phyloP scores from a whole-genome alignment of 768 basidiomycete genomes.

The Mycena venus region DNA sequence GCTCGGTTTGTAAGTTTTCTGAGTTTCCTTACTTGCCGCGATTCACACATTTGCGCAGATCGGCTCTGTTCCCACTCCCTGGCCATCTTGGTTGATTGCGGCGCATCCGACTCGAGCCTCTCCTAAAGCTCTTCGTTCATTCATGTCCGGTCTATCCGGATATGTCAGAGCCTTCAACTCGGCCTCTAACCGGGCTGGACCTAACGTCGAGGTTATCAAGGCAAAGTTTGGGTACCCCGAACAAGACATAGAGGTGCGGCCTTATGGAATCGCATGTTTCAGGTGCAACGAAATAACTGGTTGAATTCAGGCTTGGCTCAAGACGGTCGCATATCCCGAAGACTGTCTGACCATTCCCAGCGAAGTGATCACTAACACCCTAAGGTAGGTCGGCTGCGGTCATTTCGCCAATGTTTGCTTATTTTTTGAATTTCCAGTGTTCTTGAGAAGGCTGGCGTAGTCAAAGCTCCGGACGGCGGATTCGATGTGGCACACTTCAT shows the following conservation, averaged over 20 bases:
- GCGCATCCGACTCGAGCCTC: conserved; percentile 82
- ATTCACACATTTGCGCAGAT: conserved; percentile 59
- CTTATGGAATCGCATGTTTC: background rate
- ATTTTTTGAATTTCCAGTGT: conserved; percentile 56
- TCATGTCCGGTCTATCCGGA: conserved; percentile 73
- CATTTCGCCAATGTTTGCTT: background rate
- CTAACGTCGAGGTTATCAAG: conserved; percentile 82
- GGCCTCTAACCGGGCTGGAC: conserved; percentile 64
- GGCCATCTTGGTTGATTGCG: conserved; percentile 97
- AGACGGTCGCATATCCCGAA: conserved; percentile 80
- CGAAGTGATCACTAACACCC: conserved; percentile 77
- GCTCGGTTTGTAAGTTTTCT: conserved; percentile 80
- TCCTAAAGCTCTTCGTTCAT: conserved; percentile 61
- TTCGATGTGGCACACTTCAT: conserved; percentile 73
- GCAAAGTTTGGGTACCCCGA: conserved; percentile 85
- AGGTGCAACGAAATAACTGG: background rate
- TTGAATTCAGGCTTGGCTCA: conserved; percentile 79
- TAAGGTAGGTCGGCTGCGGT: conserved; percentile 62
- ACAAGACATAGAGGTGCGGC: conserved; percentile 79
- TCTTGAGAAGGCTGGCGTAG: conserved; percentile 82
- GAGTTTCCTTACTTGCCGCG: background rate
- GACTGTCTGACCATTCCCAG: conserved; percentile 74
- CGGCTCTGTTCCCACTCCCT: conserved; percentile 90
- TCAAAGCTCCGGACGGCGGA: conserved; percentile 67
- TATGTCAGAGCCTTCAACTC: conserved; percentile 80